Base-by-base conservation (phyloP, 768 basidiomycete species). In the Collybia sordida region DNA sequence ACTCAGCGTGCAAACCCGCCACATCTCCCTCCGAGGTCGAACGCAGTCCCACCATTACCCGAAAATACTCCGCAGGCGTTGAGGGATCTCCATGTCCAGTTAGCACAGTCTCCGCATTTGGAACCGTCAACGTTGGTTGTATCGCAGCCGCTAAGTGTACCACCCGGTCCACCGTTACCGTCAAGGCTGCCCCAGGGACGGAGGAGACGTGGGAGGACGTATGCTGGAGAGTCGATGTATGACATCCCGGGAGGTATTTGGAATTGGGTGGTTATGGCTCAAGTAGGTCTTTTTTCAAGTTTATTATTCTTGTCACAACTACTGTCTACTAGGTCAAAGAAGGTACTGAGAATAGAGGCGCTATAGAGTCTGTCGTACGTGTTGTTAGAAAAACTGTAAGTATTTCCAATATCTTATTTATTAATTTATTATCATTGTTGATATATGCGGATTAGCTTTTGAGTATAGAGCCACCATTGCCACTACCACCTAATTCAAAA, bases 291-390 rank as follows among this genome's bases (percentile, higher is more conserved):
- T 35, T 31, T 39, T 5, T 27, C 50, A 22, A 6, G 14, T 24
- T 15, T 24, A 7, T 28, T 6, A n/a, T n/a, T n/a, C n/a, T n/a
- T n/a, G n/a, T n/a, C n/a, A n/a, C 52, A 52, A 36, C 36, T 18
- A 42, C 47, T 23, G 45, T 53, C 17, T 42, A 49, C 28, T 7
- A 89, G 86, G 88, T 93, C 43, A 93, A 90, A 63, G 87, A 90
- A 57, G 90, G 90, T 7, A 88, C 88, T 6, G 90, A 93, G 71
- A 82, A 79, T 48, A 78, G 85, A 58, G 91, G 90, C 5, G 80
- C 84, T 1, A 83, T 93, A 48, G 88, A 91, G 60, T 82, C 83
- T 6, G 81, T 91, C 34, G 79, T 88, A 38, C 77, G 88, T 42
- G 64, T 80, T 11, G 78, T 90, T 22, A 73, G 89, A 54, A 91